Percentiles rank a stretch among this genome's conserved stretches.
Conservation (phyloP, 192 early-diverging fungal species). For the Gryganskiella cystojenkinii region DNA sequence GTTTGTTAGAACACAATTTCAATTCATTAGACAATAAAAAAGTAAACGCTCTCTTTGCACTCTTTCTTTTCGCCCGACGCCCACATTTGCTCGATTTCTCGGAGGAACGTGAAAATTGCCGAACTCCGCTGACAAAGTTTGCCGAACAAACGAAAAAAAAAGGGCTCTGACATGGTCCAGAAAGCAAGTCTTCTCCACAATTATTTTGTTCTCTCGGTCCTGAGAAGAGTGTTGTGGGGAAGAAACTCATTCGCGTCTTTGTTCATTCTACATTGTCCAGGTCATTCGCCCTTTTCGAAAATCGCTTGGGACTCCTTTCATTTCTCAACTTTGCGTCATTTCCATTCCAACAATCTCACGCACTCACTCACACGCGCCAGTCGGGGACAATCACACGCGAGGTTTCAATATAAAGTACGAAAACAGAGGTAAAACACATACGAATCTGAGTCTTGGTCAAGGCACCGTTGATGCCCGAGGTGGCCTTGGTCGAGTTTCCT, state of each 20-base stretch:
- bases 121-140: background rate
- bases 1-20: background rate
- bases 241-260: constrained; percentile 1
- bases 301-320: no score
- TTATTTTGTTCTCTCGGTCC: background rate
- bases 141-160: background rate
- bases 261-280: background rate
- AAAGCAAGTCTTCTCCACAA: constrained; percentile 8
- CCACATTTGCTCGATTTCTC: background rate
- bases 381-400: no score
- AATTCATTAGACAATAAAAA: no score
- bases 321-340: background rate
- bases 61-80: background rate
- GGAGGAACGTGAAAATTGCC: constrained; percentile 4
- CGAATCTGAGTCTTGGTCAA: constrained; percentile 85
- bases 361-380: no score
- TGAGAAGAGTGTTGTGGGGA: background rate
- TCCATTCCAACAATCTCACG: no score
- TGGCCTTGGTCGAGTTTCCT: constrained; percentile 98
- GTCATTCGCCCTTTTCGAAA: no score
- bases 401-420: background rate
- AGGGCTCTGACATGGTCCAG: constrained; percentile 1
- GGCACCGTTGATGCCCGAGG: constrained; percentile 97
- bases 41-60: background rate
- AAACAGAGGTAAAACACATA: constrained; percentile 8